Evolutionary conservation across 805 yeast species (phyloP), one percentile per base, ranked within the genome.

Genomic region (Metschnikowia amazonensis): DNA sequence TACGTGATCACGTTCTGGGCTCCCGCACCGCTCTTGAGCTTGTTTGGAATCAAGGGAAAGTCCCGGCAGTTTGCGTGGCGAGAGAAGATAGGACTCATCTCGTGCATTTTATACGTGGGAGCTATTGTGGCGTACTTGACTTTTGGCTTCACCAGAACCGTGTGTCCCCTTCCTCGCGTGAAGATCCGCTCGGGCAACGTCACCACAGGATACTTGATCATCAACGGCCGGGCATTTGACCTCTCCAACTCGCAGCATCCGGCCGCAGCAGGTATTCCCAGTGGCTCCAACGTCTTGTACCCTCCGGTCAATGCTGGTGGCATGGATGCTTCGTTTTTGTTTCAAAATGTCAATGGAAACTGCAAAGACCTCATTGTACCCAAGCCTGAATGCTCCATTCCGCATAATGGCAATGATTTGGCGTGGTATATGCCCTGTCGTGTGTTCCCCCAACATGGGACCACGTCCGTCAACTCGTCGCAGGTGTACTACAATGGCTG

Each of bases 341-440:
- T 89, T 63, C 97, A 89, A 64, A 89, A 89, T 63, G 96, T 89
- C 36, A 89, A 89, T 62, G 95, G 95, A 17, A 82, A 90, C 62
- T 92, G 99, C 69, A 83, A 80, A 63, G 83, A 81, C 30, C 67
- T 90, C 42, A 84, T 94, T 46, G 74, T 60, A 4, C 95, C 97
- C 37, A 79, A 79, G 52, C 77, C 68, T 3, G 77, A 82, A 59
- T 77, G 86, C 55, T 57, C 84, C 0, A 90, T 90, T 47, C 97
- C 97, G 1, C 54, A 51, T 40, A 72, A 77, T 45, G 74, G 68
- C 33, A 76, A 77, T 27, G 82, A 78, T 20, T 63, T 92, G 55
- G 97, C 95, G 14, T 90, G 97, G 96, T 94, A 94, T 67, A 89
- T 90, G 84, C 98, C 99, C 3, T 94, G 99, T 71, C 81, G 83